phyloP scores from a whole-genome alignment of 192 early-diverging fungal species.

The Coemansia furcata region DNA sequence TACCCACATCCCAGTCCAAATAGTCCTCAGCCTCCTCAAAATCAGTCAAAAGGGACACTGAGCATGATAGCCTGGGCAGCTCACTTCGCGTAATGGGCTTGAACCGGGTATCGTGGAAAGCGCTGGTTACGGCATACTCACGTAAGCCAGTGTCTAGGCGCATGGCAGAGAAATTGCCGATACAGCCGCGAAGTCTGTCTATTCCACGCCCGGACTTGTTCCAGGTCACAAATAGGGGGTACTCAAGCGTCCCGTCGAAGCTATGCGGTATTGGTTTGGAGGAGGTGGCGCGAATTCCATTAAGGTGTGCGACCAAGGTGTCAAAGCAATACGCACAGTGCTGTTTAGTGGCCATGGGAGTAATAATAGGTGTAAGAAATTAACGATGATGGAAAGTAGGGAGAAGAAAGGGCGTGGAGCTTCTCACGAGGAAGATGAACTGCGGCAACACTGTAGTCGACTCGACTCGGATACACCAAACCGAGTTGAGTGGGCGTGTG shows the following conservation, averaged over 20 bases:
- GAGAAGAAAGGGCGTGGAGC: neutral
- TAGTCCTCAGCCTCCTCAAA: constrained; percentile 78
- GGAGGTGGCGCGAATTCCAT: constrained; percentile 22
- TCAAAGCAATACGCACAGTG: constrained; percentile 86
- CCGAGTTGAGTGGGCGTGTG: neutral
- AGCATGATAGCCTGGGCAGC: constrained; percentile 64
- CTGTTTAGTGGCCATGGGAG: constrained; percentile 40
- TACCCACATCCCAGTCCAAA: constrained; percentile 88
- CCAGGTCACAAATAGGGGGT: constrained; percentile 53
- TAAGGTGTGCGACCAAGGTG: constrained; percentile 63
- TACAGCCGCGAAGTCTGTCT: constrained; percentile 80
- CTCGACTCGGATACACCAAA: neutral
- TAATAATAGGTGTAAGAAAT: neutral
- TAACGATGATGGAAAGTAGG: neutral
- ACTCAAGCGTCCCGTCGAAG: constrained; percentile 51
- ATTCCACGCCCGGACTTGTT: constrained; percentile 15
- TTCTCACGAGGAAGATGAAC: neutral
- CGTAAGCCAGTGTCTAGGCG: constrained; percentile 67
- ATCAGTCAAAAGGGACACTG: constrained; percentile 81
- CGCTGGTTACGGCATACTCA: constrained; percentile 81
- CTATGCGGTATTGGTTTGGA: neutral
- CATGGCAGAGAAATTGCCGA: constrained; percentile 83
- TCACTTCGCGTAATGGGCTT: constrained; percentile 68
- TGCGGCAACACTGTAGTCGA: neutral
- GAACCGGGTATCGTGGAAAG: constrained; percentile 83